Evolutionary conservation across 202 grass and related monocot genomes (phyloP).

Genomic region (Carex arenaria): DNA sequence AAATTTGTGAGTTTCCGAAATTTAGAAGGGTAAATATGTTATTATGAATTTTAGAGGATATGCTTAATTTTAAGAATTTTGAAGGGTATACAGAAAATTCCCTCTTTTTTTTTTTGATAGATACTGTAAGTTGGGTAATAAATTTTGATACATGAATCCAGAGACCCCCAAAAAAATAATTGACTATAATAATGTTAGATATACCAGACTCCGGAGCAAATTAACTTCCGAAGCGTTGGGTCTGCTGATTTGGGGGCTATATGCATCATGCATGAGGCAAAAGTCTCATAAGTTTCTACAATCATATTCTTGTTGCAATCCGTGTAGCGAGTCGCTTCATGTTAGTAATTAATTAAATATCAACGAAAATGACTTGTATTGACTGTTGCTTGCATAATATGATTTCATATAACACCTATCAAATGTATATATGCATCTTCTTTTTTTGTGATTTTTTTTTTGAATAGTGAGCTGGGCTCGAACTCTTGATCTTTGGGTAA

Average conservation of each 20-base stretch:
- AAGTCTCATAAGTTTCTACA: neutral
- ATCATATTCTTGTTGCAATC: neutral
- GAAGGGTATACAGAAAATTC: too few species aligned
- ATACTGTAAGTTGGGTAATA: too few species aligned
- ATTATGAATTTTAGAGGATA: too few species aligned
- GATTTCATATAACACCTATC: too few species aligned
- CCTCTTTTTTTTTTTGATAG: too few species aligned
- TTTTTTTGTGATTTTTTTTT: too few species aligned
- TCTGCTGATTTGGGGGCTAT: slow-evolving; percentile 9
- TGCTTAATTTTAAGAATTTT: too few species aligned
- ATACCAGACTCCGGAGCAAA: neutral
- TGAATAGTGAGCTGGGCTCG: too few species aligned
- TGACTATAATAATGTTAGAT: neutral
- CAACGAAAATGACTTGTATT: neutral
- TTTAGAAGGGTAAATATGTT: too few species aligned
- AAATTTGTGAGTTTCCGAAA: too few species aligned
- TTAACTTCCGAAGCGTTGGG: slow-evolving; percentile 1
- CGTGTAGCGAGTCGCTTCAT: neutral
- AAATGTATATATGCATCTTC: neutral
- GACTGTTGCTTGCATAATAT: neutral
- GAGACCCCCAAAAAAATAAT: neutral
- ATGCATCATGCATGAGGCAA: slow-evolving; percentile 19
- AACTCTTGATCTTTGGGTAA: too few species aligned
- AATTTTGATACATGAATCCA: neutral
- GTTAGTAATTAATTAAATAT: neutral